Percentiles rank a stretch among this genome's conserved stretches.
These are phyloP conservation scores for Penicillium capsulatum DNA, from an alignment of 2,329 filamentous ascomycete genomes.

Conservation along the genomic window DNA sequence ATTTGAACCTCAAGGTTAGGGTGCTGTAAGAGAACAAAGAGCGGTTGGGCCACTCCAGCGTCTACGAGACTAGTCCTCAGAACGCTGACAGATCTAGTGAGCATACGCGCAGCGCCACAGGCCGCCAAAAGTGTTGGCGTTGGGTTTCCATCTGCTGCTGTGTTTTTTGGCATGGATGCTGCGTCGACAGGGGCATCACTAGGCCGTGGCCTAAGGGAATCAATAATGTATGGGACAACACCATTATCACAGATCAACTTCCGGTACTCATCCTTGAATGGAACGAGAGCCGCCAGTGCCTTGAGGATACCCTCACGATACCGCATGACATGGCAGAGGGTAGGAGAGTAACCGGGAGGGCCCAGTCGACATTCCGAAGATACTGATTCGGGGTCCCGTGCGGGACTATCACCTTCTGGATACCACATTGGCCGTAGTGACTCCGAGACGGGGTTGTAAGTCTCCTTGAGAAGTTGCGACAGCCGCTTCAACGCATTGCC, in stretches of 20 bases:
- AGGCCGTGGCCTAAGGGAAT: conserved; percentile 65
- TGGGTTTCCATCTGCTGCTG: conserved; percentile 68
- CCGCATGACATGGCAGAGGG: conserved; percentile 65
- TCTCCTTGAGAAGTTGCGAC: conserved; percentile 61
- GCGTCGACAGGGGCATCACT: conserved; percentile 26
- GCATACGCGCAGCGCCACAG: conserved; percentile 73
- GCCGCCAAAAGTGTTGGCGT: conserved; percentile 75
- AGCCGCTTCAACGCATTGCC: conserved; percentile 59
- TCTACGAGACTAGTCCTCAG: conserved; percentile 84
- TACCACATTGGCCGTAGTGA: conserved; percentile 54
- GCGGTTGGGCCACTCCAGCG: conserved; percentile 70
- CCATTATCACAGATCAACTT: conserved; percentile 79
- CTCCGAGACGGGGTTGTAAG: conserved; percentile 57
- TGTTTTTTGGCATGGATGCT: conserved; percentile 28
- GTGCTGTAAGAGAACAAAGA: conserved; percentile 71
- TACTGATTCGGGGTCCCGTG: conserved; percentile 18
- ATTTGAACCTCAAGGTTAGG: conserved; percentile 74
- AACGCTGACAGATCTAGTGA: conserved; percentile 79
- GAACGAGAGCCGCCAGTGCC: conserved; percentile 75
- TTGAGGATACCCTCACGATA: conserved; percentile 72
- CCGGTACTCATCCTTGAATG: conserved; percentile 77
- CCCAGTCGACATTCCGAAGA: conserved; percentile 52
- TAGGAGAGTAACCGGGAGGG: conserved; percentile 56
- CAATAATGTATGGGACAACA: conserved; percentile 75
- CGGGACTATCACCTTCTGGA: conserved; percentile 30